These are phyloP conservation scores for Xanthoconium purpureum DNA, from an alignment of 768 basidiomycete species.

Conservation along the genomic window DNA sequence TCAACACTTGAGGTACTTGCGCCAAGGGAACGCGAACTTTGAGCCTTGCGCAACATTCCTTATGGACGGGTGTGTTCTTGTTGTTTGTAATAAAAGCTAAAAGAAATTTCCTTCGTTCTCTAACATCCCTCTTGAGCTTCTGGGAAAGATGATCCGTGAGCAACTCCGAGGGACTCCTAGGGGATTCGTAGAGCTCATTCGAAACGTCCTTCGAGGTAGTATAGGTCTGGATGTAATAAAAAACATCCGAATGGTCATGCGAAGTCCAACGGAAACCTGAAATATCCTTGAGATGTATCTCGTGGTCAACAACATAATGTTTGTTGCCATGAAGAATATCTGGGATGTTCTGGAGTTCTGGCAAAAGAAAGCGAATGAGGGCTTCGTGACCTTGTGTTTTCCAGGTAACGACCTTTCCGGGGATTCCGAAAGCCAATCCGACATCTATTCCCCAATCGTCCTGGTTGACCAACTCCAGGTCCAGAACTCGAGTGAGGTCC, in stretches of 20 bases:
- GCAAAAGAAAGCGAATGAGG: background rate
- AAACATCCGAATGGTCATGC: background rate
- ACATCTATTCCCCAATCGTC: slow-evolving; percentile 1
- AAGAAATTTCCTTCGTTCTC: background rate
- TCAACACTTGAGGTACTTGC: background rate
- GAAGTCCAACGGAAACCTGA: background rate
- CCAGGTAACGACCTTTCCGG: background rate
- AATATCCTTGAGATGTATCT: slow-evolving; percentile 8
- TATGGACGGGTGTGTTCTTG: background rate
- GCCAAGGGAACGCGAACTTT: background rate
- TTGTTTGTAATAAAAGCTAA: background rate
- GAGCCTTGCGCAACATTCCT: slow-evolving; percentile 1
- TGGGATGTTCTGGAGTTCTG: background rate
- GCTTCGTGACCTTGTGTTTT: background rate
- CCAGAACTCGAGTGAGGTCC: background rate
- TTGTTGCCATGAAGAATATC: accelerated
- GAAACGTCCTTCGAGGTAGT: background rate
- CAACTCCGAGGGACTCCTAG: background rate
- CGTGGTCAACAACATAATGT: background rate
- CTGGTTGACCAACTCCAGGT: background rate
- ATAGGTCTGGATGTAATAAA: slow-evolving; percentile 7
- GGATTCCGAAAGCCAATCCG: background rate
- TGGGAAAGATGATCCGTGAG: background rate
- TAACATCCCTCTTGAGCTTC: background rate
- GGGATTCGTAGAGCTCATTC: background rate